Evolutionary conservation across 2,329 filamentous ascomycete species (phyloP).

Genomic region (Rhexocercosporidium sp.): DNA sequence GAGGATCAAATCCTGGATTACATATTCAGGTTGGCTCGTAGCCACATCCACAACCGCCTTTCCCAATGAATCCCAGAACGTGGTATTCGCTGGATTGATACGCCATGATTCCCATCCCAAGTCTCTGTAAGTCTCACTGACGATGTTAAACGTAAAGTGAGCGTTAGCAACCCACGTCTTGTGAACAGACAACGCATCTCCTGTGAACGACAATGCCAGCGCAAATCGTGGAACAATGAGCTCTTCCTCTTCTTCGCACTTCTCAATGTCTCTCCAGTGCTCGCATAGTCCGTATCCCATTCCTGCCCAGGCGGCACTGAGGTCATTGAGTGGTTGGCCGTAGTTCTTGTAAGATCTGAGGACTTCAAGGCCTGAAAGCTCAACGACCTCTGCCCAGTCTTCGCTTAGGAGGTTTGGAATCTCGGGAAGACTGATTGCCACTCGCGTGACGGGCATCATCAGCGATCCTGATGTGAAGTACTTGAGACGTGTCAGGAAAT

Average conservation of each 20-base stretch:
- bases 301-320: conserved; percentile 21
- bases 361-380: not conserved
- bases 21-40: not conserved
- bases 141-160: not conserved
- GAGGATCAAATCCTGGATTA: conserved; percentile 31
- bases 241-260: conserved; percentile 19
- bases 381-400: conserved; percentile 18
- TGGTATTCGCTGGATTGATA: not conserved
- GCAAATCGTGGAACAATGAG: not conserved
- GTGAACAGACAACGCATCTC: conserved; percentile 16
- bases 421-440: conserved; percentile 1
- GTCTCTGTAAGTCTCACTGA: conserved; percentile 1
- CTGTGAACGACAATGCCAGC: conserved; percentile 14
- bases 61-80: conserved; percentile 21
- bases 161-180: not conserved
- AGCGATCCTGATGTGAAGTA: not conserved
- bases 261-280: conserved; percentile 15
- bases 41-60: conserved; percentile 8
- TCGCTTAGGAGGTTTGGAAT: conserved; percentile 19
- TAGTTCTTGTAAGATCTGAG: conserved; percentile 5
- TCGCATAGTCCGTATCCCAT: conserved; percentile 24
- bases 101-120: conserved; percentile 15
- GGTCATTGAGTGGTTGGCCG: not conserved
- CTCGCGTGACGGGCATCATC: not conserved
- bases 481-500: conserved; percentile 5